Percentiles rank a stretch among this genome's conserved stretches.
Conservation (phyloP, 352 stramenopile species). For the Globisporangium nagaii region DNA sequence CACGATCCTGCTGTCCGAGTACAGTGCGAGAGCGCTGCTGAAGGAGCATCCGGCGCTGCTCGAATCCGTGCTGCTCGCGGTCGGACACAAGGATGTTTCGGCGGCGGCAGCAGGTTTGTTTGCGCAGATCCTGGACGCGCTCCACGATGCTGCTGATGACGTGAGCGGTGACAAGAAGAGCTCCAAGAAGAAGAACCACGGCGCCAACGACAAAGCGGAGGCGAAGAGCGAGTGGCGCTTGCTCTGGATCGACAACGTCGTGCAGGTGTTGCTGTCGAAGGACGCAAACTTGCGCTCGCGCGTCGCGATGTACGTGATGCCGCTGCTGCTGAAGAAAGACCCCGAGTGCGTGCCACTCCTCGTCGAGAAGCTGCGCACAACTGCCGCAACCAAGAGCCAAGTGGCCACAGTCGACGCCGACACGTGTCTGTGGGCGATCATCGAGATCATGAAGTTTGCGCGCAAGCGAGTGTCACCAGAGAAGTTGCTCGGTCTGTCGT, state of each 20-base stretch:
- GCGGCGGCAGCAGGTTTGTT: slow-evolving; percentile 66
- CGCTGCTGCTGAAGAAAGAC: slow-evolving; percentile 69
- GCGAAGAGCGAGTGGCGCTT: slow-evolving; percentile 29
- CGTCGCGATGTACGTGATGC: slow-evolving; percentile 72
- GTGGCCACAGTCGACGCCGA: slow-evolving; percentile 17
- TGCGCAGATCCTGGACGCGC: slow-evolving; percentile 56
- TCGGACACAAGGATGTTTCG: slow-evolving; percentile 70
- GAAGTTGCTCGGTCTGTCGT: slow-evolving; percentile 45
- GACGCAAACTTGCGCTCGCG: slow-evolving; percentile 50
- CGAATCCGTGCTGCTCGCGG: slow-evolving; percentile 46
- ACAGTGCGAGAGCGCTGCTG: slow-evolving; percentile 39
- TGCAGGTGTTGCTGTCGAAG: slow-evolving; percentile 38
- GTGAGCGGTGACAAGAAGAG: slow-evolving; percentile 23
- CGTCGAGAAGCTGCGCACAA: slow-evolving; percentile 48
- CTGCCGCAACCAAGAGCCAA: slow-evolving; percentile 6
- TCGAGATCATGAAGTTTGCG: slow-evolving; percentile 78
- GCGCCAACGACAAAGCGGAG: not conserved
- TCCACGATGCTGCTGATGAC: not conserved
- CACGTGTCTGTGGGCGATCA: slow-evolving; percentile 57
- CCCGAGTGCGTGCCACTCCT: slow-evolving; percentile 41
- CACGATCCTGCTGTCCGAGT: slow-evolving; percentile 41
- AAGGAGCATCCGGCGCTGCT: slow-evolving; percentile 40
- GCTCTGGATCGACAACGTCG: slow-evolving; percentile 57
- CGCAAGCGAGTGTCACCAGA: slow-evolving; percentile 61
- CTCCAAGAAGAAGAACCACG: slow-evolving; percentile 9